Evolutionary conservation across 176 grass and related monocot genomes (phyloP), one percentile per base, ranked within the genome.

Genomic region (Cenchrus purpureus): DNA sequence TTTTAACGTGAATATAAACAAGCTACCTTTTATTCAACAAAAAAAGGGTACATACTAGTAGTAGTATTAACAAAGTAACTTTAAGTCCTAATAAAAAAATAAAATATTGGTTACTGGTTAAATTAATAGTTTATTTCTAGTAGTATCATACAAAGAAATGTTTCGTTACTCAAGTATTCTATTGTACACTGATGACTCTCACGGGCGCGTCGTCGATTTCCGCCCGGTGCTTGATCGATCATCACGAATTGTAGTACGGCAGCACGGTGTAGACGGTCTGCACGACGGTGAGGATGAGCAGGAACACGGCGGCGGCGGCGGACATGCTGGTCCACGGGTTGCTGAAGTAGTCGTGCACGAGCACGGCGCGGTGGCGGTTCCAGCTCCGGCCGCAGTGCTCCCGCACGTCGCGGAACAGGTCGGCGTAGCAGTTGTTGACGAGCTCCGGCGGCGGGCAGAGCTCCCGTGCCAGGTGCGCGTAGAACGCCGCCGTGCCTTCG

Each of bases 271-370:
- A 90, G 25, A 90, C 51, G 2, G 88, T 90, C 84, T 86, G 88
- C 73, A 90, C 88, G 65, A 90, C 79, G 66, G 88, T 90, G 79
- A 90, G 88, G 4, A 86, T 51, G 66, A 90, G 88, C 25, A 90
- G 73, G 25, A 90, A 5, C 25, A 86, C 88, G 40, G 88, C 88
- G 6, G 88, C 88, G 49, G 88, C 84, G 79, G 84, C 88, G 58
- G 88, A 90, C 88, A 90, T 90, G 58, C 73, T 83, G 40, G 88
- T 90, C 88, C 88, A 90, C 0, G 88, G 88, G 73, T 90, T 90
- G 66, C 88, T 83, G 58, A 90, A 90, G 84, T 86, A 90, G 73
- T 90, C 88, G 59, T 90, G 88, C 58, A 61, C 73, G 17, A 90
- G 84, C 49, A 90, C 73, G 57, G 84, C 79, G 49, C 88, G 84